Evolutionary conservation across 2,329 filamentous ascomycete species (phyloP), one percentile per base, ranked within the genome.

Genomic region (Curvularia sp.): DNA sequence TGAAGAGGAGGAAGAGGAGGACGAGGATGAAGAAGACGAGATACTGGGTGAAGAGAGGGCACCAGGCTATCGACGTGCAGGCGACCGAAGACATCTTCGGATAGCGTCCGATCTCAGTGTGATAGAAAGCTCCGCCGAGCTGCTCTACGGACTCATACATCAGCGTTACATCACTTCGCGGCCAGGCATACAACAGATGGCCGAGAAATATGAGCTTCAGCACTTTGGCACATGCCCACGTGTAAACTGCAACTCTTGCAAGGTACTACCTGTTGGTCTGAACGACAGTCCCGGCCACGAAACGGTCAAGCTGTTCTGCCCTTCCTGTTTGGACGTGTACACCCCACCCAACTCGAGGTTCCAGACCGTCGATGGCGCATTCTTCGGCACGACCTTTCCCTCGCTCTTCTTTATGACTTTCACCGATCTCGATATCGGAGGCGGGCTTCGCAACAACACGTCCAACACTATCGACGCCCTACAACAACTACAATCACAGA

Each of bases 401-500:
- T 93, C 93, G 45, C 87, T 99, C 59, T 99, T 99, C 81, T 92
- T 99, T 76, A 94, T 99, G 83, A 99, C 94, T 38, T 99, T 98
- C 78, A 94, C 95, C 34, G 95, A 99, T 74, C 90, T 97, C 73
- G 93, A 97, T 68, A 87, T 98, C 59, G 83, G 82, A 47, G 88
- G 88, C 34, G 89, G 88, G 30, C 89, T 90, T 71, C 74, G 87
- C 87, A 68, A 88, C 88, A 72, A 70, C 56, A 68, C 72, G 12
- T 61, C 69, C 2, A 67, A 70, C 39, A 73, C 73, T 48, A 70
- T 74, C 38, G 74, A 77, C 46, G 70, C 73, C 25, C 69, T 77
- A 43, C 60, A 72, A 38, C 71, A 72, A 50, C 68, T 77, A 53
- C 72, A 75, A 69, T 75, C 71, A 67, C 78, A 67, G 49, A 72